Evolutionary conservation across 1,284 basidiomycete species (phyloP), one percentile per base, ranked within the genome.

Genomic region (Ganoderma multipileum): DNA sequence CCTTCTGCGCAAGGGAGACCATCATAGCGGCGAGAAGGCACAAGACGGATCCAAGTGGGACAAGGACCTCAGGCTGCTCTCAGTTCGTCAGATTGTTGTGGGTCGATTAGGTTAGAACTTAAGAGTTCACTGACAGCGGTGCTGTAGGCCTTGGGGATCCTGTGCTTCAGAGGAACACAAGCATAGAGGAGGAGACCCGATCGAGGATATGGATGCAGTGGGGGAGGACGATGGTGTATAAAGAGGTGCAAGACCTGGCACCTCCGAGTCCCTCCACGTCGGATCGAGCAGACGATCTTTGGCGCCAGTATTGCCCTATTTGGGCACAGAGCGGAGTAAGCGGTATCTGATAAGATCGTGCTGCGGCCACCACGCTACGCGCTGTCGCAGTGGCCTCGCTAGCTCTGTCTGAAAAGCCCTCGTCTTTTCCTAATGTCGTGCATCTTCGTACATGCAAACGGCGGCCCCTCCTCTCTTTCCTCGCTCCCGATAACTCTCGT

Each of bases 121-220:
- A 30, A n/a, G 47, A 23, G 36, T 4, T 9, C 36, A 6, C 55
- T 30, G 61, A 76, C 75, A 4, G 60, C 65, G 11, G 75, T 70
- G 18, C 69, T 76, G 71, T 81, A 71, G 9, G 81, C 81, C 75
- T 83, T 81, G 68, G 82, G 82, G 66, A 85, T 64, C 58, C 74
- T 65, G 30, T 80, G 80, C 14, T 77, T 71, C n/a, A 42, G 64
- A 9, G 78, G 79, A 4, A 77, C 76, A 16, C 75, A 69, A 4
- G 74, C 76, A 65, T 81, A 84, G 59, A 83, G 78, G 60, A 78
- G 76, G 75, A 80, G n/a, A n/a, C n/a, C n/a, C n/a, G n/a, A n/a
- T n/a, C n/a, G n/a, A n/a, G n/a, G n/a, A n/a, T n/a, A n/a, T n/a
- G n/a, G n/a, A n/a, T n/a, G n/a, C n/a, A n/a, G n/a, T n/a, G n/a